Percentiles rank a stretch among this genome's conserved stretches.
Evolutionary conservation across 2,329 filamentous ascomycete genomes (phyloP).

Genomic region (Periconia sp.): DNA sequence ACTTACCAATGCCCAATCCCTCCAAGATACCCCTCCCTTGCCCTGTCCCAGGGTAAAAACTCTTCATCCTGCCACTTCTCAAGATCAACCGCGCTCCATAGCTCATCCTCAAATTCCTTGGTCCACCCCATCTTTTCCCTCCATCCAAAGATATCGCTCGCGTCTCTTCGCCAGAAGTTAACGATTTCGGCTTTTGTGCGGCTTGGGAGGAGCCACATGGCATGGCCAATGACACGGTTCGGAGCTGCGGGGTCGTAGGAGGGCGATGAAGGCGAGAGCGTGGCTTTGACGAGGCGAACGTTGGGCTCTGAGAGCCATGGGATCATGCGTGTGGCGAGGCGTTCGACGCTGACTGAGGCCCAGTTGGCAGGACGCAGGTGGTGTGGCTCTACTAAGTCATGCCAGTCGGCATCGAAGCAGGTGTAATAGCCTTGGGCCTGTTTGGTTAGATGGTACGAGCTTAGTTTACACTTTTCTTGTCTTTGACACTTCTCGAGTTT

Average conservation of each 20-base stretch:
- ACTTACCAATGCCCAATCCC: slow-evolving; percentile 12
- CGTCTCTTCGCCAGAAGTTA: slow-evolving; percentile 11
- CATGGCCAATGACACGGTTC: slow-evolving; percentile 12
- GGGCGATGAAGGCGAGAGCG: slow-evolving; percentile 2
- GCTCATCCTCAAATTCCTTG: slow-evolving; percentile 9
- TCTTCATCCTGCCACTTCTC: slow-evolving; percentile 3
- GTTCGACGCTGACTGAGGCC: background rate
- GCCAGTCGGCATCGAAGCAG: slow-evolving; percentile 2
- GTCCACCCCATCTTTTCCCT: slow-evolving; percentile 12
- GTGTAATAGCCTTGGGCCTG: slow-evolving; percentile 12
- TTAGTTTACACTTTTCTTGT: too few species aligned
- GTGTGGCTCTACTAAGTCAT: slow-evolving; percentile 3
- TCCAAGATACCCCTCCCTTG: slow-evolving; percentile 4
- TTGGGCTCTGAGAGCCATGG: slow-evolving; percentile 12
- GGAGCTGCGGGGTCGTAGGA: slow-evolving; percentile 5
- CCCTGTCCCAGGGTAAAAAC: slow-evolving; percentile 8
- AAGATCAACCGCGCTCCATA: slow-evolving; percentile 11
- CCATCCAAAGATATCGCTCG: slow-evolving; percentile 8
- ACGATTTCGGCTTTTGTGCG: slow-evolving; percentile 6
- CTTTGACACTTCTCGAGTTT: too few species aligned
- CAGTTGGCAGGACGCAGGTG: slow-evolving; percentile 2
- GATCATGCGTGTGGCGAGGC: slow-evolving; percentile 10
- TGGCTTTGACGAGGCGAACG: slow-evolving; percentile 7
- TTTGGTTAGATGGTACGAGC: too few species aligned
- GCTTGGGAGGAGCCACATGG: slow-evolving; percentile 10